Evolutionary conservation across 2,329 filamentous ascomycete species (phyloP), one percentile per base, ranked within the genome.

Genomic region (Lomentospora prolificans): DNA sequence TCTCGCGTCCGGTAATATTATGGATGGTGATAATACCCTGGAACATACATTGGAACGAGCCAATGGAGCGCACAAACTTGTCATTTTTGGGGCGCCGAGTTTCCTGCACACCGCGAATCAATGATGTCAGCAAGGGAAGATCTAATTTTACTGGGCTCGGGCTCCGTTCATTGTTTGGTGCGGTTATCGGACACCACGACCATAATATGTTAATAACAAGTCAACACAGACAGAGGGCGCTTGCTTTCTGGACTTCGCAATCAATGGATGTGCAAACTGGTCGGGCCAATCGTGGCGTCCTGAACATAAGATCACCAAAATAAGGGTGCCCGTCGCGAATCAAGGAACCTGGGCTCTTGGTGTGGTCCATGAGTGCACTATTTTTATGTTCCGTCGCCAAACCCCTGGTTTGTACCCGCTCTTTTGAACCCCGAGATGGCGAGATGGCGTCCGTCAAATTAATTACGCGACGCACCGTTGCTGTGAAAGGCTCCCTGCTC

Each of bases 161-260:
- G 6, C 30, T 33, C 30, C 41, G 10, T 17, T 19, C 9, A 12
- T 24, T 46, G 19, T 46, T 46, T 46, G 41, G 41, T 46, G 41
- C 41, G 41, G 41, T 46, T 46, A 46, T 39, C 33, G 33, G 33
- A 39, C n/a, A n/a, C n/a, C n/a, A n/a, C n/a, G n/a, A n/a, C n/a
- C n/a, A n/a, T n/a, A n/a, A n/a, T n/a, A n/a, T n/a, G n/a, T n/a
- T n/a, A n/a, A n/a, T n/a, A n/a, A n/a, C n/a, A n/a, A n/a, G n/a
- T n/a, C n/a, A n/a, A n/a, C n/a, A n/a, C n/a, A n/a, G n/a, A n/a
- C n/a, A n/a, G n/a, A n/a, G n/a, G n/a, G n/a, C n/a, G n/a, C n/a
- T n/a, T n/a, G n/a, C n/a, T n/a, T n/a, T n/a, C n/a, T n/a, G n/a
- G n/a, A n/a, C n/a, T n/a, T n/a, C n/a, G 10, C 14, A 8, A n/a